Conservation (phyloP, 169 alveolate genomes). For the Eimeria nieschulzi region DNA sequence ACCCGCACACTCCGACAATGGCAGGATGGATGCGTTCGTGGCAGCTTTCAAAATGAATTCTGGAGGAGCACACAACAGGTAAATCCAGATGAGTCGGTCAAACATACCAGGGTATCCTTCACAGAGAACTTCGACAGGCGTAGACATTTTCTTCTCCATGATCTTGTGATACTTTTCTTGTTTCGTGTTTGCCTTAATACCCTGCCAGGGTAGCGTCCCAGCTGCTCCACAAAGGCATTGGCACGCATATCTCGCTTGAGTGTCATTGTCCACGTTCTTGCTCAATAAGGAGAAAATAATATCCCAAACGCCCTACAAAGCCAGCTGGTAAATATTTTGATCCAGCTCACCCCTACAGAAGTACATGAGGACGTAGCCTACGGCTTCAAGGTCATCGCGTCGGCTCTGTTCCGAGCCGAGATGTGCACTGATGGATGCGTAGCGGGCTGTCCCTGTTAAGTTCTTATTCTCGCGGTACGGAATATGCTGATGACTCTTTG, state of each 20-base stretch:
- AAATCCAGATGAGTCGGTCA: no score
- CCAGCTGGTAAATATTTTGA: no score
- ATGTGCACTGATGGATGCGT: slow-evolving; percentile 98
- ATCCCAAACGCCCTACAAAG: not conserved
- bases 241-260: not conserved
- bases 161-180: slow-evolving; percentile 97
- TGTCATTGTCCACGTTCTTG: not conserved
- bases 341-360: slow-evolving; percentile 80
- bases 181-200: slow-evolving; percentile 94
- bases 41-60: no score
- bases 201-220: slow-evolving; percentile 99
- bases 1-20: no score
- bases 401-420: slow-evolving; percentile 93
- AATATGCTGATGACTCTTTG: slow-evolving; percentile 95
- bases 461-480: slow-evolving; percentile 97
- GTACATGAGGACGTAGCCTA: slow-evolving; percentile 88
- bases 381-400: slow-evolving; percentile 93
- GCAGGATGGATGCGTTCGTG: no score
- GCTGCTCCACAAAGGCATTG: slow-evolving; percentile 78
- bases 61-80: no score
- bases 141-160: slow-evolving; percentile 97
- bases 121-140: slow-evolving; percentile 94
- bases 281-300: no score
- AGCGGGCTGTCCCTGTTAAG: slow-evolving; percentile 99
- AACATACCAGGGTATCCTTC: slow-evolving; percentile 74